These are phyloP conservation scores for Leccinum pachyderme DNA, from an alignment of 1,284 basidiomycete genomes.

Conservation along the genomic window DNA sequence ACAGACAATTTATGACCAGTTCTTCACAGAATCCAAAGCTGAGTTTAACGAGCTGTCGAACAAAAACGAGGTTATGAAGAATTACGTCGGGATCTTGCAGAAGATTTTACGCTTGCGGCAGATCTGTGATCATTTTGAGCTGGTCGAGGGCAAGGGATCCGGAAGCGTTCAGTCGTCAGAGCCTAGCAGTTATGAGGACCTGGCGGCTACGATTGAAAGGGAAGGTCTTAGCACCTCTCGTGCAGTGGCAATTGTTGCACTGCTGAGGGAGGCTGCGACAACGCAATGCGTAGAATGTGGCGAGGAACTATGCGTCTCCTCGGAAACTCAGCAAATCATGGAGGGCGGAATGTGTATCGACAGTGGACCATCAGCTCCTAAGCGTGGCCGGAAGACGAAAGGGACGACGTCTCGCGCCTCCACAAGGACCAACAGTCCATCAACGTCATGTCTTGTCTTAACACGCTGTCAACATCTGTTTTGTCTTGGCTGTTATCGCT, in stretches of 20 bases:
- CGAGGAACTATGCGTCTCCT: constrained; percentile 63
- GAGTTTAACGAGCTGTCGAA: constrained; percentile 86
- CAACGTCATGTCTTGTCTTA: constrained; percentile 60
- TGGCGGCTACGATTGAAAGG: constrained; percentile 68
- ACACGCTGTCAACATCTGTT: constrained; percentile 95
- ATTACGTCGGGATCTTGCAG: constrained; percentile 96
- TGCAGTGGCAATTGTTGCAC: constrained; percentile 76
- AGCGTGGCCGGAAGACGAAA: constrained; percentile 65
- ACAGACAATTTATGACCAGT: constrained; percentile 82
- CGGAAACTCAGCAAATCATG: constrained; percentile 41
- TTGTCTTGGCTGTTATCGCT: constrained; percentile 80
- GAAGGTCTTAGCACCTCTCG: constrained; percentile 80
- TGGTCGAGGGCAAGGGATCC: constrained; percentile 78
- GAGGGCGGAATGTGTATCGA: constrained; percentile 48
- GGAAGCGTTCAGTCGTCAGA: constrained; percentile 40
- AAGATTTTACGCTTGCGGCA: constrained; percentile 93
- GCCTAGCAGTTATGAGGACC: constrained; percentile 65
- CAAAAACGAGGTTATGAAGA: constrained; percentile 93
- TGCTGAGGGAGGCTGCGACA: constrained; percentile 82
- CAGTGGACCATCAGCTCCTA: constrained; percentile 50
- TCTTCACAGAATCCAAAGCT: constrained; percentile 85
- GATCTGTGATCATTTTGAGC: constrained; percentile 95
- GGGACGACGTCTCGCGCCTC: constrained; percentile 55
- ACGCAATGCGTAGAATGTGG: constrained; percentile 89
- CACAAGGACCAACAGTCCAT: constrained; percentile 69